Base-by-base conservation (phyloP, 2,329 filamentous ascomycete species). In the Cytospora piceicola region DNA sequence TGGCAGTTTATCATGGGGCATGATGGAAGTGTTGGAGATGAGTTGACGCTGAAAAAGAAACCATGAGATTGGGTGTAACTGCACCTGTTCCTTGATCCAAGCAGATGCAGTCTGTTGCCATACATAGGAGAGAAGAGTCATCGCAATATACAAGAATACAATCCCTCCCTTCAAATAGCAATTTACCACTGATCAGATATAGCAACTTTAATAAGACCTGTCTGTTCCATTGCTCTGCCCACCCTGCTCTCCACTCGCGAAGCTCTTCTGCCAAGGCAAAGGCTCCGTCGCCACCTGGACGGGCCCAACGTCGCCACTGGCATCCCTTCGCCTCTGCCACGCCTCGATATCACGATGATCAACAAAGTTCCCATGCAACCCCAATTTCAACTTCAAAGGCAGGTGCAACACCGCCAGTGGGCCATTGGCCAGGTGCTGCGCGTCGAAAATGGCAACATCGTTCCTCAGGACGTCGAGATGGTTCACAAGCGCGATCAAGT, bases 401-500 rank as follows among this genome's bases (percentile, higher is more conserved):
- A 81, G 67, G 63, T 80, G 79, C 20, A 81, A 70, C 0, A 76
- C 77, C 0, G 77, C 78, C 32, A 81, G 63, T 11, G 79, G 80
- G 0, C 80, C 79, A 34, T 74, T 72, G 0, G 73, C 69, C 0
- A 81, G 70, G 22, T 78, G 69, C 68, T 74, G 75, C 1, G 79
- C 79, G 53, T 81, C 78, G 61, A 80, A 79, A 56, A 80, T 77
- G n/a, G 78, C 74, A 8, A 80, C 75, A 61, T 81, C 79, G 68
- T 81, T 81, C 58, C 79, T 73, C 36, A 80, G 70, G 58, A 77
- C 74, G 68, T 83, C 82, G 4, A 83, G 76, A 61, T 79, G 76
- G 68, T 82, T 81, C 51, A 81, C 72, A 59, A 81, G 75, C 24
- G 80, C 80, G 39, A 83, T 77, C 69, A 78, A 76, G 68, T 83